Base-by-base conservation (phyloP, 2,329 filamentous ascomycete genomes). In the Laburnicola sp. region DNA sequence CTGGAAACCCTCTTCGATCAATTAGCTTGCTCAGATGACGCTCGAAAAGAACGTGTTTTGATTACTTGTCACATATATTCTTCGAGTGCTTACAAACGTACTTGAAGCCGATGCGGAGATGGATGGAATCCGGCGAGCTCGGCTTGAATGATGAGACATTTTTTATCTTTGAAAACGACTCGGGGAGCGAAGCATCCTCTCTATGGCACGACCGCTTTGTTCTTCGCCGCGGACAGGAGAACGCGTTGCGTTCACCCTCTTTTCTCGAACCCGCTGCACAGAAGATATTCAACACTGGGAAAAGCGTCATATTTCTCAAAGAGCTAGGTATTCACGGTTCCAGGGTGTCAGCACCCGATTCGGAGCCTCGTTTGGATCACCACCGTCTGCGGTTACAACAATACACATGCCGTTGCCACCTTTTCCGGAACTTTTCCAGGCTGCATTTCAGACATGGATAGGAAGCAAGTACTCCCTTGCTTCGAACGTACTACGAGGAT, bases 251-350 rank as follows among this genome's bases (percentile, higher is more conserved):
- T 60, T 86, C 87, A 0, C 92, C 93, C 0, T 80, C 75, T 2
- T 97, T 96, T 58, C 78, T 97, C 3, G 83, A 86, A 34, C 80
- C 86, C 2, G 82, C 86, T 2, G 84, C 84, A 0, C 75, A 78
- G 23, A 88, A 86, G 55, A 90, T 97, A 32, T 93, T 96, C 63
- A 91, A 86, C 1, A 86, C 90, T 1, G 93, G 93, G 0, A 97
- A 97, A 72, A 95, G 88, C 62, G 86, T 94, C 48, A 84, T 94
- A 1, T 87, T 97, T 38, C 75, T 97, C n/a, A 86, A 86, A 53
- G 82, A 87, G 41, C 77, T 96, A 8, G 83, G 85, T 35, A 78
- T 80, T 48, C 78, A 81, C 53, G 69, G 62, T 56, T 50, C 68
- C 53, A 40, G 37, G 3, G n/a, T 57, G 21, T 44, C 42, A 7